These are phyloP conservation scores for Solanum tacnaense DNA, from an alignment of 257 asterid species.

Conservation along the genomic window DNA sequence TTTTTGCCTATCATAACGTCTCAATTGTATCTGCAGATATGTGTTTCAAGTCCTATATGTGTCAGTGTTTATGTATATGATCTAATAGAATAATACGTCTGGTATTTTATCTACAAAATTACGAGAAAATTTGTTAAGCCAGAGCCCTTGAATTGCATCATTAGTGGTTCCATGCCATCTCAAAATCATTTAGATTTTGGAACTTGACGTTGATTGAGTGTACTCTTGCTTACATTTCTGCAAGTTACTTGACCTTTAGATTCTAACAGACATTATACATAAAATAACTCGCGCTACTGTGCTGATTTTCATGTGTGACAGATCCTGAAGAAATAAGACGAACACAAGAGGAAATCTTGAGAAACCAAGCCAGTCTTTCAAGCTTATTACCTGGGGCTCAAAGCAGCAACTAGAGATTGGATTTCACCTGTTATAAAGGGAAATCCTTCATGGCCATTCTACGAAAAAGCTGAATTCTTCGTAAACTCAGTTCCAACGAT, in stretches of 20 bases:
- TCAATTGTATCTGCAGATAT: neutral
- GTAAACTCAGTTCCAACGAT: neutral
- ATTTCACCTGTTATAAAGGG: neutral
- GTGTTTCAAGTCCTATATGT: neutral
- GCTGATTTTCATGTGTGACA: constrained; percentile 3
- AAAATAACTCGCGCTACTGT: neutral
- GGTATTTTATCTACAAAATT: neutral
- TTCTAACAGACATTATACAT: neutral
- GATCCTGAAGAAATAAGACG: constrained; percentile 90
- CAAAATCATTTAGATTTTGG: neutral
- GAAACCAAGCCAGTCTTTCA: constrained; percentile 68
- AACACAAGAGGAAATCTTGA: constrained; percentile 90
- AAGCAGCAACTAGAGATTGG: constrained; percentile 33
- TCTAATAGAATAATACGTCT: neutral
- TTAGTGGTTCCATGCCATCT: neutral
- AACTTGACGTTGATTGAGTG: neutral
- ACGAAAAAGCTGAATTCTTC: neutral
- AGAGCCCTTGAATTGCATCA: neutral
- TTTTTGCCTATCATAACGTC: neutral
- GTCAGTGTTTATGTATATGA: neutral
- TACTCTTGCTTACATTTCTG: neutral
- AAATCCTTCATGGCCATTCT: neutral
- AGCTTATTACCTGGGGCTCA: constrained; percentile 13
- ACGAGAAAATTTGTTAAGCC: neutral
- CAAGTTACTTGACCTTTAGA: neutral